Base-by-base conservation (phyloP, 2,329 filamentous ascomycete species). In the Huntiella omanensis region DNA sequence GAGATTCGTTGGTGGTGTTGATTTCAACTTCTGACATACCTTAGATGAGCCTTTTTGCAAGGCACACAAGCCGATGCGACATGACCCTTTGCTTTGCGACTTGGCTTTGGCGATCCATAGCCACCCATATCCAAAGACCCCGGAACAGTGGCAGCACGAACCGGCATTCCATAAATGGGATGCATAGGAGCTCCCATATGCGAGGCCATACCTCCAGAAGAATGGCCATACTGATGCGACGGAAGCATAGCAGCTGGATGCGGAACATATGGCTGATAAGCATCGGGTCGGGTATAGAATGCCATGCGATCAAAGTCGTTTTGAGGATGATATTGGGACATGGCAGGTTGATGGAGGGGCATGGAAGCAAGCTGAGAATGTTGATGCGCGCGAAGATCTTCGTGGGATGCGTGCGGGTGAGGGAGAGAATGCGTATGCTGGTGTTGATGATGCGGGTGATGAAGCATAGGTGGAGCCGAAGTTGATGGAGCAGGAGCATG, bases 31-130 rank as follows among this genome's bases (percentile, higher is more conserved):
- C 28, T 33, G 42, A 54, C 65, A 57, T 62, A 77, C 73, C 75
- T 69, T 52, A 91, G 69, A 70, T 91, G 83, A 34, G 83, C 83
- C 60, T 76, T 77, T 59, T 88, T 88, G 64, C 83, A 91, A 50
- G 85, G 84, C 53, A 88, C 78, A 58, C 83, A 91, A 19, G 83
- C 83, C 33, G 82, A 87, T 43, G 82, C 81, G 45, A 88, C 83
- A 64, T 91, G 83, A 11, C 81, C 80, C 58, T 85, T 85, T 4
- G 79, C 77, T 59, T 80, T 80, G 53, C 76, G 67, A 51, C 77
- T 73, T 5, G 72, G 66, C 54, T 75, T 78, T 2, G 74, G 71
- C 35, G 74, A 75, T 8, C 65, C 62, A 51, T 68, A 70, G 33
- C 64, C 47, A 3, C 35, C 60, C 17, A 58, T 59, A 34, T 75